These are phyloP conservation scores for Aegle marmelos DNA, from an alignment of 345 rosid species.

Conservation along the genomic window DNA sequence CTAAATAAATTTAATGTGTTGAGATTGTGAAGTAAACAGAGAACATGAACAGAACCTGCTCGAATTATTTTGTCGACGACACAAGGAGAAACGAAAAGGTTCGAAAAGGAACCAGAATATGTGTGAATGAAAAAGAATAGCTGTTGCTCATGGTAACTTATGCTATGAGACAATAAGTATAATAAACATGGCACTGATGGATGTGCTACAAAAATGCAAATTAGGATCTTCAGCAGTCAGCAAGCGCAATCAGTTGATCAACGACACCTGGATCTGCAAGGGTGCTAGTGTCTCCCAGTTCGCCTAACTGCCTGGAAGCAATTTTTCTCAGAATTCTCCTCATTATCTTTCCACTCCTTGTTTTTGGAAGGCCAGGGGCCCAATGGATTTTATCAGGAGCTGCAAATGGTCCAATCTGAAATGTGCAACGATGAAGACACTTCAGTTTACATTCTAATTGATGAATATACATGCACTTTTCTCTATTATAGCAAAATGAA, in stretches of 20 bases:
- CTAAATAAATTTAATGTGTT: not conserved
- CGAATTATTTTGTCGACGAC: not conserved
- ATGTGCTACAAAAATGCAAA: not conserved
- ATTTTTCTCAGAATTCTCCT: constrained; percentile 91
- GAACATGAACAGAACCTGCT: not conserved
- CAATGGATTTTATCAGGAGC: constrained; percentile 93
- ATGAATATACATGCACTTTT: not conserved
- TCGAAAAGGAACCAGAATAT: not conserved
- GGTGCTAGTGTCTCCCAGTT: constrained; percentile 92
- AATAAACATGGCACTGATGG: not conserved
- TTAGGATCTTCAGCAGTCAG: constrained; percentile 39
- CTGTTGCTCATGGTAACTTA: not conserved
- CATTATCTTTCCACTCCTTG: constrained; percentile 99
- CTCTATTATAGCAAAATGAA: too few species aligned
- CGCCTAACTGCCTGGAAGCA: constrained; percentile 80
- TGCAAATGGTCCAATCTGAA: constrained; percentile 94
- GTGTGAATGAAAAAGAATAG: not conserved
- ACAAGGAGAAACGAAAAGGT: not conserved
- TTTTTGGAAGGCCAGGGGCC: constrained; percentile 96
- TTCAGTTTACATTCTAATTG: not conserved
- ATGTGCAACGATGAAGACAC: not conserved
- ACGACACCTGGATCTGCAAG: constrained; percentile 88
- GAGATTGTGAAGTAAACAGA: not conserved
- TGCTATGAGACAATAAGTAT: not conserved
- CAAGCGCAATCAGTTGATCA: constrained; percentile 69